Evolutionary conservation across 371 early-diverging fungal species (phyloP).

Genomic region (Rhizopus delemar): DNA sequence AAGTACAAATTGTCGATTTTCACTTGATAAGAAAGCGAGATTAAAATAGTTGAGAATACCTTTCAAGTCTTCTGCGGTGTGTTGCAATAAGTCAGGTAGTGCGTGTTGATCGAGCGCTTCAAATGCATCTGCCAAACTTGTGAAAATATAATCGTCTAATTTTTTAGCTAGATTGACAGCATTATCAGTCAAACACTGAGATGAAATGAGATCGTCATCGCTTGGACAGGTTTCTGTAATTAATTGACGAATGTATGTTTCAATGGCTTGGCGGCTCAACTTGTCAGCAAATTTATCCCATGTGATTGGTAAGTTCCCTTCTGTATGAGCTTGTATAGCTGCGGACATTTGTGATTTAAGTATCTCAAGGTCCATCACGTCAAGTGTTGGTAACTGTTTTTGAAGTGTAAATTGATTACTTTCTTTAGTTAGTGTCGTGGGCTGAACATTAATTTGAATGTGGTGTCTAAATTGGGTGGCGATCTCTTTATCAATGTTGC

Average conservation of each 20-base stretch:
- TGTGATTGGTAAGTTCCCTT: conserved; percentile 35
- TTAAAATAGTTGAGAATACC: conserved; percentile 43
- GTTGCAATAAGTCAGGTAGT: conserved; percentile 36
- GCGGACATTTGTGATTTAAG: conserved; percentile 45
- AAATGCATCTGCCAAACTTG: conserved; percentile 27
- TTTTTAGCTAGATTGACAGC: conserved; percentile 24
- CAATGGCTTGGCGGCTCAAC: conserved; percentile 27
- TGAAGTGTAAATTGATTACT: conserved; percentile 15
- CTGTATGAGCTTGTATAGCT: conserved; percentile 45
- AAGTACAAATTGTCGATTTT: conserved; percentile 27
- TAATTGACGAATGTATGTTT: conserved; percentile 19
- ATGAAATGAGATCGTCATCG: conserved; percentile 13
- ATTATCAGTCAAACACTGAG: conserved; percentile 27
- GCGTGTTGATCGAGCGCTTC: conserved; percentile 26
- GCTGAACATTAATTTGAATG: conserved; percentile 29
- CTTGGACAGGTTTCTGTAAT: conserved; percentile 18
- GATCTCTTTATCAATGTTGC: conserved; percentile 33
- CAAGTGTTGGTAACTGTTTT: conserved; percentile 20
- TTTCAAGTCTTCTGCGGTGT: conserved; percentile 34
- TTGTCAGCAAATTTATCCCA: conserved; percentile 40
- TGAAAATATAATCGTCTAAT: conserved; percentile 32
- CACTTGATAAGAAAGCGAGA: conserved; percentile 27
- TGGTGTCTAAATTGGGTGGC: conserved; percentile 35
- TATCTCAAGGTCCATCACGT: conserved; percentile 43
- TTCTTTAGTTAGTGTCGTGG: neutral